A percentile compares a stretch with the other conserved stretches of the same genome.
Conservation (phyloP, 306 rosid species). For the Leucaena leucocephala region DNA sequence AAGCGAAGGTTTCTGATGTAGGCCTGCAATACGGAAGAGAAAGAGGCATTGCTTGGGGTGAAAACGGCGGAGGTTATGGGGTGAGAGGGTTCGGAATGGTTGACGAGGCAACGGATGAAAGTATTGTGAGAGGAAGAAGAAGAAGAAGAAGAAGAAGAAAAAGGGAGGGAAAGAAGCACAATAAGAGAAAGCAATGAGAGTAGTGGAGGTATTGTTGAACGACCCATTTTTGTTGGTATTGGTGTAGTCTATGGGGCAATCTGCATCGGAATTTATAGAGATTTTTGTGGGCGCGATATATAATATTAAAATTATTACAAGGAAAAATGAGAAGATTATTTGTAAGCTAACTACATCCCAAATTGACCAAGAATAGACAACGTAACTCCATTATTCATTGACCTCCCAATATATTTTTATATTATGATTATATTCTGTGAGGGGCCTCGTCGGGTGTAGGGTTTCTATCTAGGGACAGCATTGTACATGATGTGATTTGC, state of each 20-base stretch:
- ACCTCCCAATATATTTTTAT: neutral
- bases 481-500: no score
- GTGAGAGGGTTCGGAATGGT: constrained; percentile 38
- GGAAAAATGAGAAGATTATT: neutral
- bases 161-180: neutral
- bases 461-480: neutral
- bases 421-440: neutral
- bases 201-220: neutral
- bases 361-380: constrained; percentile 25
- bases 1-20: constrained; percentile 67
- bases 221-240: neutral
- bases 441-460: no score
- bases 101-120: constrained; percentile 47
- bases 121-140: neutral
- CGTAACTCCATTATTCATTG: constrained; percentile 33
- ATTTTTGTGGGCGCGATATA: neutral
- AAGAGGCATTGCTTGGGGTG: constrained; percentile 41
- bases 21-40: constrained; percentile 50
- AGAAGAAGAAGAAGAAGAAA: neutral
- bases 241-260: neutral
- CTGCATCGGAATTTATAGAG: neutral
- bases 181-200: neutral
- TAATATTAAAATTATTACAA: neutral
- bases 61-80: constrained; percentile 50
- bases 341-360: neutral